phyloP scores from a whole-genome alignment of 176 grass and related monocot species.

The Musa troglodytarum region DNA sequence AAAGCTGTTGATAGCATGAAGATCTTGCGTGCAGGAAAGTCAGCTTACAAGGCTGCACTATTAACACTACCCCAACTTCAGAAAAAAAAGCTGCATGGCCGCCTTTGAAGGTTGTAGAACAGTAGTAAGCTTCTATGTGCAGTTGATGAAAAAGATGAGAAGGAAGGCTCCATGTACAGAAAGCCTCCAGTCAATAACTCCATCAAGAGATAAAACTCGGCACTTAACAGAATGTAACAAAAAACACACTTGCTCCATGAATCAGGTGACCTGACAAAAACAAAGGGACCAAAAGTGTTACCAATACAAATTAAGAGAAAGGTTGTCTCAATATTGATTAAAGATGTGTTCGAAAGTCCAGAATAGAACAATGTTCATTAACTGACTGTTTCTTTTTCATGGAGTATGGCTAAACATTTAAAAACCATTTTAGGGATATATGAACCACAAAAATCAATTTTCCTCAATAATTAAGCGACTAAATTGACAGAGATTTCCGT shows the following conservation, averaged over 20 bases:
- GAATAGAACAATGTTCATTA: not conserved
- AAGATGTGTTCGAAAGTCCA: not conserved
- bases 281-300: slow-evolving; percentile 17
- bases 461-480: not conserved
- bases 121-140: slow-evolving; percentile 43
- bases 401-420: too few relatives aligned
- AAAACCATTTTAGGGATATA: too few relatives aligned
- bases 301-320: slow-evolving; percentile 24
- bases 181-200: slow-evolving; percentile 95
- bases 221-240: slow-evolving; percentile 50
- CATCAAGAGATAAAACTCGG: slow-evolving; percentile 61
- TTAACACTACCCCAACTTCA: slow-evolving; percentile 41
- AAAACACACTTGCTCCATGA: slow-evolving; percentile 67
- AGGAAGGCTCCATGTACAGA: slow-evolving; percentile 67
- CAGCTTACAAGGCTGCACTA: slow-evolving; percentile 20
- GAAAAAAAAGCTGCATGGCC: slow-evolving; percentile 40
- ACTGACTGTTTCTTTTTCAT: not conserved
- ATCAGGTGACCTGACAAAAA: slow-evolving; percentile 41
- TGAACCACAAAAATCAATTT: too few relatives aligned
- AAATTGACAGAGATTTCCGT: not conserved
- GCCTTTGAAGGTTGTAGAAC: slow-evolving; percentile 21
- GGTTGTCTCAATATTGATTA: not conserved
- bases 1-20: slow-evolving; percentile 29
- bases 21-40: slow-evolving; percentile 47
- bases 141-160: slow-evolving; percentile 78